Base-by-base conservation (phyloP, 352 stramenopile genomes). In the Globisporangium solare region DNA sequence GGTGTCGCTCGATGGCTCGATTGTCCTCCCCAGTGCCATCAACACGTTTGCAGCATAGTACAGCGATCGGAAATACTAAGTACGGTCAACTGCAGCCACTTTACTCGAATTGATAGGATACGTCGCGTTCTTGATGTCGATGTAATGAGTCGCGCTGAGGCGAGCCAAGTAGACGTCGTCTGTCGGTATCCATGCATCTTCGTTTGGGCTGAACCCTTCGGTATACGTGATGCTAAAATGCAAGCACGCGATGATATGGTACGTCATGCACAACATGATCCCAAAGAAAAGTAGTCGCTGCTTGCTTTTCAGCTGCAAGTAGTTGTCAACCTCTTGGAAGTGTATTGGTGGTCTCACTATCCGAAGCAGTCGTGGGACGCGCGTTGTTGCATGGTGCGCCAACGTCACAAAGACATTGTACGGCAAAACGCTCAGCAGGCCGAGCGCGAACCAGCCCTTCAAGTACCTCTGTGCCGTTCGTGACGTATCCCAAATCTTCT, bases 41-140 rank as follows among this genome's bases (percentile, higher is more conserved):
- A 88, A 64, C 8, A 88, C 78, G 37, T 86, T 83, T 17, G 73
- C 66, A 7, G 78, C 75, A 32, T 83, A 88, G 54, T 82, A 88
- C 6, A 88, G 54, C 14, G 78, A 83, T 15, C 78, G 61, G 22
- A 88, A 88, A 32, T 85, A 88, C 54, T 88, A 73, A 14, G 54
- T 83, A 5, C 66, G 49, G 0, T 60, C 72, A 14, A 86, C 65
- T 13, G 40, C 31, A 2, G 52, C 50, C 1, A 84, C 45, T 6
- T 64, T 32, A 4, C 35, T 40, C 35, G 73, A 77, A 5, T 54
- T 51, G 3, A 40, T 22, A 2, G 46, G 37, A 39, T 73, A 80
- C 8, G 65, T 60, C 14, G 8, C 27, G 22, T 69, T 68, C 18
- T 60, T 20, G 0, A 17, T 37, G 20, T 74, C 67, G 0, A 71